These are phyloP conservation scores for Aspergillus fumigatus DNA, from an alignment of 2,329 filamentous ascomycete species.

Conservation along the genomic window DNA sequence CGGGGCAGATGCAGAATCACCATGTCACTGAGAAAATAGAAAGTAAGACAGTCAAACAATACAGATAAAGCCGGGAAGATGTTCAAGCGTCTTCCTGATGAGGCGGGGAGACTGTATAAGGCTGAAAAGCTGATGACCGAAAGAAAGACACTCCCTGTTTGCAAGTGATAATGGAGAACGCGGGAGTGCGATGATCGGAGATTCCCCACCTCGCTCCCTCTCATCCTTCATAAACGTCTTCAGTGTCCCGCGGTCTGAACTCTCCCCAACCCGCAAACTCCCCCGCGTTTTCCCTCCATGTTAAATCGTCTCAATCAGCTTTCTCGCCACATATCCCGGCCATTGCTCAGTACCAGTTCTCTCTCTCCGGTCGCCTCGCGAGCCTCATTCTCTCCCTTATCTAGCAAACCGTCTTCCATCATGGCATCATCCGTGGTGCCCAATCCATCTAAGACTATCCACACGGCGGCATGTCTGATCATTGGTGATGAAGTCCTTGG, in stretches of 20 bases:
- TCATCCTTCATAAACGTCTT: slow-evolving; percentile 11
- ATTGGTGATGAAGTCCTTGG: slow-evolving; percentile 97
- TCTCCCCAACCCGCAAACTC: slow-evolving; percentile 3
- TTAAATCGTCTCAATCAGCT: slow-evolving; percentile 71
- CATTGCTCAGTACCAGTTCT: slow-evolving; percentile 55
- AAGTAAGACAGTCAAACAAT: not conserved
- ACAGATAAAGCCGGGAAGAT: not conserved
- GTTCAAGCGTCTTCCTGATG: not conserved
- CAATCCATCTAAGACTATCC: slow-evolving; percentile 57
- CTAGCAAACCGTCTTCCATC: slow-evolving; percentile 17
- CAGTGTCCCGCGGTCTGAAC: not conserved
- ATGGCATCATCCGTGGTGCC: slow-evolving; percentile 42
- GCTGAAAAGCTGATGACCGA: not conserved
- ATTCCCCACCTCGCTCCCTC: slow-evolving; percentile 13
- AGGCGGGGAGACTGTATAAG: not conserved
- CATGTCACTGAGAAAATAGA: slow-evolving; percentile 7
- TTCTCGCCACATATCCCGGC: slow-evolving; percentile 64
- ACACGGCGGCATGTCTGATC: slow-evolving; percentile 86
- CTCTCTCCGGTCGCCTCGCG: slow-evolving; percentile 38
- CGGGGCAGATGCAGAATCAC: slow-evolving; percentile 14
- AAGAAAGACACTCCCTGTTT: not conserved
- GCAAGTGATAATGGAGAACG: not conserved
- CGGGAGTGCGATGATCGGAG: slow-evolving; percentile 6
- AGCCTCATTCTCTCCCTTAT: slow-evolving; percentile 14
- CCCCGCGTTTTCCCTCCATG: slow-evolving; percentile 49